A percentile compares a stretch with the other conserved stretches of the same genome.
phyloP scores from a whole-genome alignment of 768 basidiomycete species.

The Tephrocybe sp. region DNA sequence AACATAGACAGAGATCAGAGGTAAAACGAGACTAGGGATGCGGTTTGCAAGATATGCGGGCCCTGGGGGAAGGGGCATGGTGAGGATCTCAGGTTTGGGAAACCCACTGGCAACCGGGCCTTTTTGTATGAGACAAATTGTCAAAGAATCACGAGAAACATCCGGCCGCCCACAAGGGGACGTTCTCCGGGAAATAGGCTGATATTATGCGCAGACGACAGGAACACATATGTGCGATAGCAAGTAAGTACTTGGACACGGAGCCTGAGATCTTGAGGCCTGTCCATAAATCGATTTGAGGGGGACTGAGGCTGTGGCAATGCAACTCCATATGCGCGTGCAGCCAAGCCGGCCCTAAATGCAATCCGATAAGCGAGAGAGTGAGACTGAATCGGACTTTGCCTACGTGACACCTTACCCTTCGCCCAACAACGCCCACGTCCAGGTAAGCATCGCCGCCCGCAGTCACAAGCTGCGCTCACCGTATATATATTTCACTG shows the following conservation, averaged over 20 bases:
- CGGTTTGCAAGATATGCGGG: constrained; percentile 12
- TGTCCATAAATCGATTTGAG: background rate
- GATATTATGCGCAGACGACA: background rate
- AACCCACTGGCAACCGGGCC: background rate
- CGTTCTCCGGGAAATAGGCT: background rate
- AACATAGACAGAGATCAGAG: constrained; percentile 13
- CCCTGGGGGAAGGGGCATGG: constrained; percentile 18
- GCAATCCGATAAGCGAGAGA: constrained; percentile 30
- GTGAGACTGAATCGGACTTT: constrained; percentile 17
- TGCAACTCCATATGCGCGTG: constrained; percentile 2
- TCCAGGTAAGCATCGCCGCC: constrained; percentile 20
- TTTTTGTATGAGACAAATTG: background rate
- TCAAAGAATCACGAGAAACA: constrained; percentile 12
- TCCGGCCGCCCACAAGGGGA: background rate
- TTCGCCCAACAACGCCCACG: constrained; percentile 24
- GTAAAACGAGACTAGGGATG: constrained; percentile 13
- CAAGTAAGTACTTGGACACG: background rate
- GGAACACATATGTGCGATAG: background rate
- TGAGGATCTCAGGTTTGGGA: background rate
- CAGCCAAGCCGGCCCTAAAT: constrained; percentile 28
- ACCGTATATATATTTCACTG: constrained; percentile 12
- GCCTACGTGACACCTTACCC: constrained; percentile 19
- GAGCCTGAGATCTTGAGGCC: too few species aligned
- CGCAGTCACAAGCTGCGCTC: constrained; percentile 19
- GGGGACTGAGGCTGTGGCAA: constrained; percentile 1